phyloP scores from a whole-genome alignment of 306 rosid genomes.

The Quillaja saponaria region DNA sequence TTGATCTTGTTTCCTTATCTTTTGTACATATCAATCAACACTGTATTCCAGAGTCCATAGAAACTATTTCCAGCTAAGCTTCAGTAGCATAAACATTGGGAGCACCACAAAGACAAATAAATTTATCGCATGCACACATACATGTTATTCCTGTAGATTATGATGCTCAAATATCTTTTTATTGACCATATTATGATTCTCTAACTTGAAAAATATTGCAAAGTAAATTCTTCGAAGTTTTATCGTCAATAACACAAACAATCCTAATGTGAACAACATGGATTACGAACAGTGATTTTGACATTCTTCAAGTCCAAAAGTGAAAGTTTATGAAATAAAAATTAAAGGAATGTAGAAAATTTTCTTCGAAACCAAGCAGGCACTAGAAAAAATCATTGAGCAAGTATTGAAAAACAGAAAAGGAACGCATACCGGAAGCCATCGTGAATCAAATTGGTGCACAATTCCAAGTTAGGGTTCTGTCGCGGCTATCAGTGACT shows the following conservation, averaged over 20 bases:
- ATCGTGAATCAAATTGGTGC: constrained; percentile 25
- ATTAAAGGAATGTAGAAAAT: neutral
- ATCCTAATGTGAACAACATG: neutral
- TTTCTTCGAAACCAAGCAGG: neutral
- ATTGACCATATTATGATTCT: too few relatives aligned
- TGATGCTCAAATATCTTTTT: constrained; percentile 1
- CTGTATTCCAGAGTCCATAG: constrained; percentile 7
- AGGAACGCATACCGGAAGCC: constrained; percentile 40
- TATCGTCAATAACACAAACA: constrained; percentile 3
- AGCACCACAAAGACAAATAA: constrained; percentile 3
- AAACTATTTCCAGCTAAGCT: neutral
- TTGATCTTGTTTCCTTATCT: too few relatives aligned
- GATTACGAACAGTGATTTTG: constrained; percentile 12
- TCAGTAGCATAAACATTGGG: constrained; percentile 6
- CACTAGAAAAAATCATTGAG: neutral
- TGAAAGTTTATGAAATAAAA: neutral
- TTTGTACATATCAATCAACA: neutral
- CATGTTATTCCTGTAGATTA: constrained; percentile 15
- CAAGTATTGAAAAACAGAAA: neutral
- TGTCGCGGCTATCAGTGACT: constrained; percentile 15
- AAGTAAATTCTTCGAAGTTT: constrained; percentile 8
- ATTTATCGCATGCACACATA: constrained; percentile 4
- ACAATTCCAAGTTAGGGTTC: constrained; percentile 41
- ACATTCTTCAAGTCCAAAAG: neutral
- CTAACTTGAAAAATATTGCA: neutral